Evolutionary conservation across 140 eudicot species (phyloP).

Genomic region (Artemisia princeps): DNA sequence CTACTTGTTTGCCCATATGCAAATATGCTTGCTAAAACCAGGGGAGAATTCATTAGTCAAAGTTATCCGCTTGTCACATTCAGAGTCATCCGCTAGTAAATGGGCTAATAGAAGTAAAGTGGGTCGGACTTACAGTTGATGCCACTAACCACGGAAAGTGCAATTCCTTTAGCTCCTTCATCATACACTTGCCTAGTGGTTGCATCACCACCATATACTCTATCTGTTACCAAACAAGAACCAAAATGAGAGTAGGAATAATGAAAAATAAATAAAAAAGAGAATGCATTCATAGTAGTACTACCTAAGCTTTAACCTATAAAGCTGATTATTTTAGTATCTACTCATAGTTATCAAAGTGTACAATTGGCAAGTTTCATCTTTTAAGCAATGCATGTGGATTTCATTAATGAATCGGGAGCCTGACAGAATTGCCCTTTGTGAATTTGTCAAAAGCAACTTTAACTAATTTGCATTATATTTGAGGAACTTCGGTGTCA

Average conservation of each 20-base stretch:
- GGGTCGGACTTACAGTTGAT: constrained; percentile 65
- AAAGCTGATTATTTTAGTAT: too few relatives aligned
- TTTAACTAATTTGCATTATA: too few relatives aligned
- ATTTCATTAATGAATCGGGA: too few relatives aligned
- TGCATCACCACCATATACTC: constrained; percentile 90
- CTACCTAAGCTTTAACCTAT: not conserved
- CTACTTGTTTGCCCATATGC: constrained; percentile 99
- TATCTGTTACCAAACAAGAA: constrained; percentile 45
- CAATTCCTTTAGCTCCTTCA: constrained; percentile 83
- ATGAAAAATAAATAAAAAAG: not conserved
- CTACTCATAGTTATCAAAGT: too few relatives aligned
- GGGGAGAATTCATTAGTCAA: not conserved
- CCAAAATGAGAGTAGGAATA: constrained; percentile 11
- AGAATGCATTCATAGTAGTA: not conserved
- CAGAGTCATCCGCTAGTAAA: constrained; percentile 1
- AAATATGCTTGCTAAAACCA: constrained; percentile 74
- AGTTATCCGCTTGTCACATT: constrained; percentile 12
- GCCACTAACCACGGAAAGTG: constrained; percentile 93
- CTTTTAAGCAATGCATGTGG: too few relatives aligned
- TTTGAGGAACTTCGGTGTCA: too few relatives aligned
- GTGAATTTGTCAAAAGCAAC: too few relatives aligned
- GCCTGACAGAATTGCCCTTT: too few relatives aligned
- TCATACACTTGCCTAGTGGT: constrained; percentile 86
- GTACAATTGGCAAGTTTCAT: too few relatives aligned
- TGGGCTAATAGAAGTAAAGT: not conserved